These are phyloP conservation scores for Ceratobasidium papillatum DNA, from an alignment of 1,284 basidiomycete genomes.

Conservation along the genomic window DNA sequence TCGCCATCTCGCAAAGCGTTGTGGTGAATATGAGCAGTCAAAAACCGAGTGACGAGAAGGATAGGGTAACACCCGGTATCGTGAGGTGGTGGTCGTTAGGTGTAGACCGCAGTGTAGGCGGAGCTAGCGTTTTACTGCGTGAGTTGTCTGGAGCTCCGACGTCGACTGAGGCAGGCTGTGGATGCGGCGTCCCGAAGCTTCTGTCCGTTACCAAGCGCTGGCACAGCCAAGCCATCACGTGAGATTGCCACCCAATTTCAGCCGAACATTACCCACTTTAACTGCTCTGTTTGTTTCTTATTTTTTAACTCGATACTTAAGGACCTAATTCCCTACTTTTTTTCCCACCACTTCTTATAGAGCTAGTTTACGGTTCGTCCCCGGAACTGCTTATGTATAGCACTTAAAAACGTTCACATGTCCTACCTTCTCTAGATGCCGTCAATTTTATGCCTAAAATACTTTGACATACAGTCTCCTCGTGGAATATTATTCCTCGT, in stretches of 20 bases:
- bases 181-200: slow-evolving; percentile 36
- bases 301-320: too few relatives aligned
- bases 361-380: too few relatives aligned
- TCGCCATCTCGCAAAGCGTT: slow-evolving; percentile 4
- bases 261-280: background rate
- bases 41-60: background rate
- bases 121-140: slow-evolving; percentile 5
- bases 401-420: too few relatives aligned
- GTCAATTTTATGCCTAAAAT: too few relatives aligned
- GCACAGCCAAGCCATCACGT: background rate
- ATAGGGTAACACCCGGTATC: background rate
- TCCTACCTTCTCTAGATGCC: too few relatives aligned
- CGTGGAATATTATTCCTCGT: too few relatives aligned
- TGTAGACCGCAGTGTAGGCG: background rate
- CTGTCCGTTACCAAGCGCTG: slow-evolving; percentile 13
- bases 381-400: too few relatives aligned
- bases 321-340: too few relatives aligned
- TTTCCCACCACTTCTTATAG: too few relatives aligned
- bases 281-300: too few relatives aligned
- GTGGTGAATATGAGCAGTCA: background rate
- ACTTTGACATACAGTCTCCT: too few relatives aligned
- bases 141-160: slow-evolving; percentile 23
- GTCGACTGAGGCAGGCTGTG: slow-evolving; percentile 33
- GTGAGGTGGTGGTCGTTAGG: slow-evolving; percentile 9
- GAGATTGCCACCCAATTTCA: background rate